Evolutionary conservation across 306 rosid genomes (phyloP), one percentile per base, ranked within the genome.

Genomic region (Mimosa pudica): DNA sequence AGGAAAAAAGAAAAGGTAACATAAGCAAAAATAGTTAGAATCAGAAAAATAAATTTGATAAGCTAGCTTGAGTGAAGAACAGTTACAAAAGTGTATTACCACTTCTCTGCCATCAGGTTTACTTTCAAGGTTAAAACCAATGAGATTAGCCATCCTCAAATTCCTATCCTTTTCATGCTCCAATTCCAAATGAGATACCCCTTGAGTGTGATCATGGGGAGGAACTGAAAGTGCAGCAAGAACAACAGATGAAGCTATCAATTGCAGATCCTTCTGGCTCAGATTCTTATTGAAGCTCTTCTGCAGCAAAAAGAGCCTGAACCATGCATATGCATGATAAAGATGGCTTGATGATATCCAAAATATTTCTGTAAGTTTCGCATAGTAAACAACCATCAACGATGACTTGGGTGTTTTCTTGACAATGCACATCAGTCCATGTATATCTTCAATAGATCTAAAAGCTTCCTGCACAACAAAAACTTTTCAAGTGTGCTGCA

Each of bases 171-270:
- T 96, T 79, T 89, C 99, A 87, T 91, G 93, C 84, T 93, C 97
- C 78, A 89, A 83, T 82, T 93, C 98, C 83, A 88, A 55, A 88
- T 96, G 98, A 52, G 97, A 96, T 41, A 92, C 96, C 71, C 92
- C 88, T 6, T 74, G 88, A 46, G 83, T 88, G 69, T 77, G 91
- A 77, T 88, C 92, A 82, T 93, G 93, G 18, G 99, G 99, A 67
- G 94, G 79, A 61, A 91, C 94, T 7, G 99, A 89, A 47, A 96
- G 97, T 49, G 98, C 98, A 81, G 99, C 96, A 77, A 96, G 87
- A 77, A 93, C 94, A 78, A 96, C 97, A n/a, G 99, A 96, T 51
- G 99, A 96, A 30, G 99, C 99, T 82, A 93, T 89, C 78, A 93
- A 83, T 82, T 96, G 99, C 85, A 96, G 81, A 86, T 96, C 99